phyloP scores from a whole-genome alignment of 2,329 filamentous ascomycete genomes.

The Talaromyces pinophilus region DNA sequence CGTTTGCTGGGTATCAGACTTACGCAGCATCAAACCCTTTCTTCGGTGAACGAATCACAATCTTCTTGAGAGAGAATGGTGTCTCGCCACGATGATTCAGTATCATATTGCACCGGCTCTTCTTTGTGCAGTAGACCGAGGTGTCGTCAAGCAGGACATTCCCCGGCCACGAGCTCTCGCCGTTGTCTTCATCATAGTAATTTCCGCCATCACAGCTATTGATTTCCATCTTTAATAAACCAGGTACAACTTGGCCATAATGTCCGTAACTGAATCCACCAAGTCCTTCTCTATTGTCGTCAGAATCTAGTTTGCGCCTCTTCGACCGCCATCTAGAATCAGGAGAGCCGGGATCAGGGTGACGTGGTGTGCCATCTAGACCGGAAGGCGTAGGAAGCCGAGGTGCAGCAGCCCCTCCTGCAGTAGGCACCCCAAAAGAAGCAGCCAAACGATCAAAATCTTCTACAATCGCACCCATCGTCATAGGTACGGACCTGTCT shows the following conservation, averaged over 20 bases:
- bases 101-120: conserved; percentile 83
- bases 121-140: conserved; percentile 87
- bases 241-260: conserved; percentile 83
- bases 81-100: conserved; percentile 77
- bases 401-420: background rate
- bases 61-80: conserved; percentile 78
- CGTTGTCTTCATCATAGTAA: conserved; percentile 61
- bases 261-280: conserved; percentile 75
- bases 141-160: conserved; percentile 82
- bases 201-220: conserved; percentile 83
- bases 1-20: conserved; percentile 42
- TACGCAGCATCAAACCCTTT: conserved; percentile 83
- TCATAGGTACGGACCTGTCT: background rate
- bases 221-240: conserved; percentile 80
- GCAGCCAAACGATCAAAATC: background rate
- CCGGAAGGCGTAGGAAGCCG: conserved; percentile 2
- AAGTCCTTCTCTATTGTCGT: conserved; percentile 52
- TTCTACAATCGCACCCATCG: conserved; percentile 3
- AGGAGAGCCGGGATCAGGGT: conserved; percentile 27
- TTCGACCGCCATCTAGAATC: conserved; percentile 57
- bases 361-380: conserved; percentile 7
- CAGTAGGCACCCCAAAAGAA: background rate
- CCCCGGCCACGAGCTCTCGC: conserved; percentile 65
- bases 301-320: conserved; percentile 69
- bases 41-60: conserved; percentile 83